These are phyloP conservation scores for Lobulomyces angularis DNA, from an alignment of 192 early-diverging fungal species.

Conservation along the genomic window DNA sequence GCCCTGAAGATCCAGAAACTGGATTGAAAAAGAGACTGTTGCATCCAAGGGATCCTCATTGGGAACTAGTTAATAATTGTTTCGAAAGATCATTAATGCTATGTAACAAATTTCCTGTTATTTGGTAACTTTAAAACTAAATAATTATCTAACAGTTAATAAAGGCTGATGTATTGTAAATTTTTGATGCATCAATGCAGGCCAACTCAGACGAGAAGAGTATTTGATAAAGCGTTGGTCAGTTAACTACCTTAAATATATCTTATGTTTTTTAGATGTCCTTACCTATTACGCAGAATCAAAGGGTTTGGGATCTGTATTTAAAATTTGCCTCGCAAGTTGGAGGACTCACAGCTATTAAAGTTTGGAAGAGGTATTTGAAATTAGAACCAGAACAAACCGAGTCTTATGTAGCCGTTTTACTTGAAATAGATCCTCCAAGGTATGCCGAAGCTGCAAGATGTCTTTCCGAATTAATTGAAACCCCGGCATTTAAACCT, in stretches of 20 bases:
- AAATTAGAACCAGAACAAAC: conserved; percentile 70
- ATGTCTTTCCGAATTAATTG: conserved; percentile 57
- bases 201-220: conserved; percentile 53
- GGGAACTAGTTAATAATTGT: conserved; percentile 53
- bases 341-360: conserved; percentile 69
- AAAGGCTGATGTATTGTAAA: conserved; percentile 54
- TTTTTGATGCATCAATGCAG: conserved; percentile 50
- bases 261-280: too few relatives aligned
- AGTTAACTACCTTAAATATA: too few relatives aligned
- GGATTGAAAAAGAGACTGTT: conserved; percentile 15
- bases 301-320: conserved; percentile 78
- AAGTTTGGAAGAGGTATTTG: conserved; percentile 71
- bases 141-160: too few relatives aligned
- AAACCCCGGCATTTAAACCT: conserved; percentile 52
- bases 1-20: conserved; percentile 31
- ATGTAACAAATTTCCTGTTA: conserved; percentile 88
- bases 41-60: conserved; percentile 28
- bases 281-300: conserved; percentile 87
- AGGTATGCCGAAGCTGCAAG: conserved; percentile 67
- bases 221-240: conserved; percentile 84
- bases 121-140: too few relatives aligned
- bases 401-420: conserved; percentile 61
- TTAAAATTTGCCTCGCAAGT: conserved; percentile 61
- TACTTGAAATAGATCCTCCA: conserved; percentile 39
- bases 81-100: conserved; percentile 83